These are phyloP conservation scores for Parmales sp. DNA, from an alignment of 108 stramenopile species.

Conservation along the genomic window DNA sequence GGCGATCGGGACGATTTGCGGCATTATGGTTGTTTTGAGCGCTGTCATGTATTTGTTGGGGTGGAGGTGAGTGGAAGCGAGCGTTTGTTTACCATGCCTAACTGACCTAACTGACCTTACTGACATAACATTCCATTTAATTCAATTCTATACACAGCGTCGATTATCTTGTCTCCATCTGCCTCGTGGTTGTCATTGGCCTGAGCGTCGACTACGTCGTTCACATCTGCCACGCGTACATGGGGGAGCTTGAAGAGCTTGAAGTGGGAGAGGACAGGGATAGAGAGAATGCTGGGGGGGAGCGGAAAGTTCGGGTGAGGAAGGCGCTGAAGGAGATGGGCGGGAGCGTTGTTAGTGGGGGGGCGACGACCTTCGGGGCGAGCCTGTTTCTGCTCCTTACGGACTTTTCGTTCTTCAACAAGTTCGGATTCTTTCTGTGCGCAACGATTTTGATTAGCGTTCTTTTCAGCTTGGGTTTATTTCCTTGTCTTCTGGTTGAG, in stretches of 20 bases:
- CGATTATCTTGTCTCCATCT: background rate
- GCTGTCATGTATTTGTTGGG: background rate
- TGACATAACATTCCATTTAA: background rate
- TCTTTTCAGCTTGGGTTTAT: too few species aligned
- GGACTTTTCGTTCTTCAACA: background rate
- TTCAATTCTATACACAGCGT: background rate
- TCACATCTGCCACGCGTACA: background rate
- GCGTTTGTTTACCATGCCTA: too few species aligned
- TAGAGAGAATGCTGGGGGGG: too few species aligned
- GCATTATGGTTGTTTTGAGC: background rate
- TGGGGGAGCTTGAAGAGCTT: background rate
- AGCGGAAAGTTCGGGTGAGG: too few species aligned
- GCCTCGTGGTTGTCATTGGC: constrained; percentile 1
- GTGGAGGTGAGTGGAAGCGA: background rate
- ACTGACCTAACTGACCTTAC: background rate
- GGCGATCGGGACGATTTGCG: background rate
- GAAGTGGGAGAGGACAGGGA: too few species aligned
- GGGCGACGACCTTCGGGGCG: background rate
- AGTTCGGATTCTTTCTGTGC: constrained; percentile 7
- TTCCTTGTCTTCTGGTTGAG: too few species aligned
- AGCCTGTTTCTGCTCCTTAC: background rate
- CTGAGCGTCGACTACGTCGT: constrained; percentile 4
- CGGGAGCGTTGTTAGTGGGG: background rate
- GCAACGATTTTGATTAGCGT: background rate
- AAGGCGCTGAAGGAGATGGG: too few species aligned